A percentile compares a stretch with the other conserved stretches of the same genome.
These are phyloP conservation scores for Neckera pumila DNA, from an alignment of 225 moss, liverwort and hornwort genomes.

Conservation along the genomic window DNA sequence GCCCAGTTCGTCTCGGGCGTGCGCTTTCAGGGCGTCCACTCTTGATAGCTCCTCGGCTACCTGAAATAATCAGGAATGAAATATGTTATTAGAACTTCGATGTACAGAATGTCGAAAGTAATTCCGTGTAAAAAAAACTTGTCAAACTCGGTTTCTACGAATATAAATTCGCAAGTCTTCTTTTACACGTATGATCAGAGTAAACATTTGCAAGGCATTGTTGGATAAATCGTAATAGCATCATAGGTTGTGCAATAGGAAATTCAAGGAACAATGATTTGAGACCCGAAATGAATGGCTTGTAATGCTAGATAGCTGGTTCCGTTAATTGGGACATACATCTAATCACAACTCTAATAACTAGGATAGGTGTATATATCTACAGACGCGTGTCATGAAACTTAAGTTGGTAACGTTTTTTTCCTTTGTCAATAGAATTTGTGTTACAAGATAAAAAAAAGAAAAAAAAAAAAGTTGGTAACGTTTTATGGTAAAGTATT, in stretches of 20 bases:
- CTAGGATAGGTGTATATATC: too few species aligned
- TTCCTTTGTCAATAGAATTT: too few species aligned
- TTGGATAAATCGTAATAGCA: too few species aligned
- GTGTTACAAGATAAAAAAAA: too few species aligned
- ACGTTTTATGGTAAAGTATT: too few species aligned
- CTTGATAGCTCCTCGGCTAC: constrained; percentile 35
- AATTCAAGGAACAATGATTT: neutral
- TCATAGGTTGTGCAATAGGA: neutral
- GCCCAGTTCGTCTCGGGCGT: constrained; percentile 38
- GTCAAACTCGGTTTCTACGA: neutral
- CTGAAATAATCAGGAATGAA: neutral
- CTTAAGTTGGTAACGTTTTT: neutral
- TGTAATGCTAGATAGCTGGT: too few species aligned
- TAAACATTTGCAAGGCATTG: neutral
- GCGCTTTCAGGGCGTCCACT: constrained; percentile 26
- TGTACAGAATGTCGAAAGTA: neutral
- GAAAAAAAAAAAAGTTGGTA: too few species aligned
- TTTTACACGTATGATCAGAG: too few species aligned
- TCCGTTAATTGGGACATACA: neutral
- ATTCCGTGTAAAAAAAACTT: neutral
- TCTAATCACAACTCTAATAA: neutral
- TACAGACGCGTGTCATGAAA: too few species aligned
- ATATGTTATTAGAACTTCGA: neutral
- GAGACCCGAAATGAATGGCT: neutral
- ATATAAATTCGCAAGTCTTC: too few species aligned